These are phyloP conservation scores for Vitis labrusca DNA, from an alignment of 164 flowering plant genomes.

Conservation along the genomic window DNA sequence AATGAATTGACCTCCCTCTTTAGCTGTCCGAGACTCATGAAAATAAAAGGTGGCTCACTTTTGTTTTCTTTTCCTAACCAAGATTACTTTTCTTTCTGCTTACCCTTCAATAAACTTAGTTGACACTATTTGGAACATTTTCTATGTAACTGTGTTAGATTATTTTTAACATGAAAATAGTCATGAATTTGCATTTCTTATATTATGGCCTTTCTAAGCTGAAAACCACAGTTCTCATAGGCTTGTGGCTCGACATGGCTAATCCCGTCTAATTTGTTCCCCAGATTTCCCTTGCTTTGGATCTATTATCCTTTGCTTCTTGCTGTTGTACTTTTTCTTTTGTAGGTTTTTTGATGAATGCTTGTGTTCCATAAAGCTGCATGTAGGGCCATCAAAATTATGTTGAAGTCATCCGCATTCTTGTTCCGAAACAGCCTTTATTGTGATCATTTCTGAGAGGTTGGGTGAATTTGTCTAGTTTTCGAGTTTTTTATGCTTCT, in stretches of 20 bases:
- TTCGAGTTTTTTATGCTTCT: no score
- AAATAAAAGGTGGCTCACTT: no score
- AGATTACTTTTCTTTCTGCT: no score
- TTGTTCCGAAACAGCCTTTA: neutral
- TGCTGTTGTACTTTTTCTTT: slow-evolving; percentile 1
- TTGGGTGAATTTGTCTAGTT: neutral
- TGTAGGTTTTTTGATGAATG: slow-evolving; percentile 4
- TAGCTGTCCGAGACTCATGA: no score
- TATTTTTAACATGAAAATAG: no score
- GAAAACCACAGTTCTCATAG: no score
- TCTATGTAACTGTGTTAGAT: no score
- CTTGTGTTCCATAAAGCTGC: neutral
- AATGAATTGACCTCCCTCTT: no score
- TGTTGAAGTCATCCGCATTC: neutral
- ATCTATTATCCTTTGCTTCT: neutral
- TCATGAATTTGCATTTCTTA: neutral
- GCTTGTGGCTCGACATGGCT: no score
- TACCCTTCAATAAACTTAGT: no score
- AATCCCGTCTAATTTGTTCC: neutral
- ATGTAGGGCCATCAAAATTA: slow-evolving; percentile 14
- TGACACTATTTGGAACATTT: no score
- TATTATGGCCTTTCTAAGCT: neutral
- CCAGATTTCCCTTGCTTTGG: neutral
- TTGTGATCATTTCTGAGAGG: neutral
- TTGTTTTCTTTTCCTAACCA: no score